Evolutionary conservation across 2,329 filamentous ascomycete species (phyloP), one percentile per base, ranked within the genome.

Genomic region (Xylariaceae sp.): DNA sequence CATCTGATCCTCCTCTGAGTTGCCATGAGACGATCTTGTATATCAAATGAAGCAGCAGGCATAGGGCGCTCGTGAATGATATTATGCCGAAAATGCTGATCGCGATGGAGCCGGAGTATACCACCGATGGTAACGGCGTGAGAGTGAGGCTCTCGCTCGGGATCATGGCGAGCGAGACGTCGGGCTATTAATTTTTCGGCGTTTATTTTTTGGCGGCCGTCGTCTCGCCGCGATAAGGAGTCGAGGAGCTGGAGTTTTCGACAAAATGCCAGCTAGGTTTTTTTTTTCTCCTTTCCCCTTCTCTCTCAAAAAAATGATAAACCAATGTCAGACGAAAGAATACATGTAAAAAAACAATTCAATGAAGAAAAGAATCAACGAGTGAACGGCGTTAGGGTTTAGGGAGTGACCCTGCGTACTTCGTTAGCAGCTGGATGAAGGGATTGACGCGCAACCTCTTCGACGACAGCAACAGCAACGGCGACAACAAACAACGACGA

Each of bases 11-110:
- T 50, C 15, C 54, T 30, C 59, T 48, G 1, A 73, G 54, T 37
- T 71, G 70, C 75, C 75, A 76, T 50, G 60, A 62, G 18, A 73
- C 45, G 42, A 76, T 63, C 64, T 75, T 75, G 62, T 69, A 73
- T 0, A 68, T 71, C 17, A 77, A 66, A 56, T 72, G 75, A 35
- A 64, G 18, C 35, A 76, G 70, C 4, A 77, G 63, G n/a, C 64
- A 58, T 2, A 71, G 49, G 7, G 69, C 69, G 9, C 73, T 67
- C 9, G 75, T 50, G 63, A 76, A 76, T 35, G 75, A 76, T 11
- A 72, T 57, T 37, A 75, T 68, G 50, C 71, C 74, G 57, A 75
- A 72, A 23, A 71, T 67, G 47, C 70, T 67, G 37, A 77, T 73
- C n/a, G 73, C 74, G 8, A 71, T 69, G 23, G 76, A 72, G 34